A percentile compares a stretch with the other conserved stretches of the same genome.
Evolutionary conservation across 2,329 filamentous ascomycete species (phyloP).

Genomic region (Magnaporthiopsis rhizophila): DNA sequence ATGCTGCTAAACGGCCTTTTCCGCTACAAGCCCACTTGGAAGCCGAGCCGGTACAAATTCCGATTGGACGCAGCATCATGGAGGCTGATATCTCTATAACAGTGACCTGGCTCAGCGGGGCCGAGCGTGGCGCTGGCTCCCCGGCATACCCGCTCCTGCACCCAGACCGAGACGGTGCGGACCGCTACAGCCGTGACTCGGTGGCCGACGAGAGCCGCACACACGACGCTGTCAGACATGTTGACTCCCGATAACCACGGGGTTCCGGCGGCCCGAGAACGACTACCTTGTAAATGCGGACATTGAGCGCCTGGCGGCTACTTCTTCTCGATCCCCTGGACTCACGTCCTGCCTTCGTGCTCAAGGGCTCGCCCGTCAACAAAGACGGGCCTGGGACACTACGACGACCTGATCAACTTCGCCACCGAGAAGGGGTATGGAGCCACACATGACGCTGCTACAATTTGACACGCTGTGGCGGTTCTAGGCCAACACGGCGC

Average conservation of each 20-base stretch:
- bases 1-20: no score
- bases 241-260: conserved; percentile 6
- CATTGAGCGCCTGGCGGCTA: conserved; percentile 41
- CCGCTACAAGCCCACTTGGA: no score
- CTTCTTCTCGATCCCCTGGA: conserved; percentile 43
- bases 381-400: conserved; percentile 42
- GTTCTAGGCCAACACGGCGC: conserved; percentile 24
- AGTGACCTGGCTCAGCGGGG: no score
- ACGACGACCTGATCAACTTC: conserved; percentile 44
- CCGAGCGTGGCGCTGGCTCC: no score
- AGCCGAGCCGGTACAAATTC: no score
- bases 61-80: no score
- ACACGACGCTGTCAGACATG: conserved; percentile 34
- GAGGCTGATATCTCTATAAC: no score
- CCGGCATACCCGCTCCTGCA: conserved; percentile 16
- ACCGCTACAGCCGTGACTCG: conserved; percentile 25
- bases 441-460: conserved; percentile 37
- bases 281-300: conserved; percentile 51
- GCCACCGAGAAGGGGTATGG: conserved; percentile 41
- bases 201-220: conserved; percentile 29
- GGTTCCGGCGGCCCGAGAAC: conserved; percentile 26
- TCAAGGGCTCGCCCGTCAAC: conserved; percentile 42
- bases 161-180: conserved; percentile 28
- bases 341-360: conserved; percentile 41
- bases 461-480: conserved; percentile 39